Evolutionary conservation across 441 rosid species (phyloP), one percentile per base, ranked within the genome.

Genomic region (Adansonia gregorii): DNA sequence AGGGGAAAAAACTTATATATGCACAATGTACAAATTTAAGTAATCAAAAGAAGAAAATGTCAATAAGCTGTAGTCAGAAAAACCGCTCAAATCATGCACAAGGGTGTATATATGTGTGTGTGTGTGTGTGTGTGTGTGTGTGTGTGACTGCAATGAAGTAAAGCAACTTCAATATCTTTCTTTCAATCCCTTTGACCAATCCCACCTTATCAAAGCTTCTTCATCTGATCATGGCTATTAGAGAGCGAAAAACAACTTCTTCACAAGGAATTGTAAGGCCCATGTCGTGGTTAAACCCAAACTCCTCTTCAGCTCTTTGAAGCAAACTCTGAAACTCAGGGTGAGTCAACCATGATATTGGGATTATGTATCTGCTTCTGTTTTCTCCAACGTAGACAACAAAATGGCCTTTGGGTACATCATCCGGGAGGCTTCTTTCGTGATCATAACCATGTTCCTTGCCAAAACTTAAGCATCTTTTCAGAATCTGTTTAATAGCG

Each of bases 201-300:
- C 31, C 31, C 39, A 35, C 39, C 39, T 35, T 48, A 7, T 68
- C 43, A 14, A 54, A 22, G 43, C 20, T 54, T 22, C 35, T 51
- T 79, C 81, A 86, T 79, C 84, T 63, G 69, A 89, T 85, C 84
- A 79, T 80, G 8, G 89, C 87, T 35, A 85, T 83, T 72, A 94
- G 80, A 35, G 93, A 89, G 48, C 63, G 87, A 82, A 95, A 95
- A 73, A 84, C 84, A 43, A 68, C 86, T 82, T 95, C 99, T 55
- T 95, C 99, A 75, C 99, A 95, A 52, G 99, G 99, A 68, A 95
- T 85, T 1, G 93, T 90, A 72, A 95, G 87, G 63, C 96, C 99
- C 93, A 84, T 88, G 48, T 88, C 91, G 8, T 93, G 91, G 73
- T 86, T 87, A 72, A 90, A 95, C 0, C 99, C 98, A 66, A 85